Percentiles rank a stretch among this genome's conserved stretches.
Conservation (phyloP, 1,284 basidiomycete species). For the Xerocomus amazonicus region DNA sequence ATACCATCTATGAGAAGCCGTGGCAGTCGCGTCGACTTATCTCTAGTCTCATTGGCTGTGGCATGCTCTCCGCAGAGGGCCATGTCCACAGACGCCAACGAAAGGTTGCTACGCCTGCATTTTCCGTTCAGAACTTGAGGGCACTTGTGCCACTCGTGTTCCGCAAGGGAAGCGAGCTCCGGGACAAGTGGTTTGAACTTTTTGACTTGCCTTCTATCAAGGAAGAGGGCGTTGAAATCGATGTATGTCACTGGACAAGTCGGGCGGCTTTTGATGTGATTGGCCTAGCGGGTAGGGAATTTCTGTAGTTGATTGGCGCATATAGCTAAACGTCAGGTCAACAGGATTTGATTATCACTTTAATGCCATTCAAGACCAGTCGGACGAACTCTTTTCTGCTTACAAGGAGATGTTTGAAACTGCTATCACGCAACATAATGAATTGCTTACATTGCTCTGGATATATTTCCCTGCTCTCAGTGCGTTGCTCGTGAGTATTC, state of each 20-base stretch:
- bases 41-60: constrained; percentile 69
- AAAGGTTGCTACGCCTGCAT: constrained; percentile 71
- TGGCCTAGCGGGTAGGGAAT: constrained; percentile 58
- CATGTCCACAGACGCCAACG: constrained; percentile 70
- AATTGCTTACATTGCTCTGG: constrained; percentile 45
- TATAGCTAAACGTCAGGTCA: background rate
- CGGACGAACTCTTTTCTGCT: constrained; percentile 69
- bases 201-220: constrained; percentile 23
- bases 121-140: constrained; percentile 70
- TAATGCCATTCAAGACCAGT: constrained; percentile 70
- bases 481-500: constrained; percentile 50
- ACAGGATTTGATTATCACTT: constrained; percentile 78
- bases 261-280: constrained; percentile 80
- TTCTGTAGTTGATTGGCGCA: background rate
- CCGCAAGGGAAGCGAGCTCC: constrained; percentile 59
- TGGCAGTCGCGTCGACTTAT: constrained; percentile 73
- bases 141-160: constrained; percentile 69
- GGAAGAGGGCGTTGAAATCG: constrained; percentile 37
- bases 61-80: constrained; percentile 76
- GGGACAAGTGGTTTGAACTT: constrained; percentile 54
- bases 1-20: constrained; percentile 72
- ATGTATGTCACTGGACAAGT: constrained; percentile 72
- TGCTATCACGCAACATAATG: constrained; percentile 52
- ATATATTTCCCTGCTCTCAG: constrained; percentile 62
- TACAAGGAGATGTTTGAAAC: constrained; percentile 82